A percentile compares a stretch with the other conserved stretches of the same genome.
Conservation (phyloP, 257 asterid genomes). For the Gentiana macrophylla region DNA sequence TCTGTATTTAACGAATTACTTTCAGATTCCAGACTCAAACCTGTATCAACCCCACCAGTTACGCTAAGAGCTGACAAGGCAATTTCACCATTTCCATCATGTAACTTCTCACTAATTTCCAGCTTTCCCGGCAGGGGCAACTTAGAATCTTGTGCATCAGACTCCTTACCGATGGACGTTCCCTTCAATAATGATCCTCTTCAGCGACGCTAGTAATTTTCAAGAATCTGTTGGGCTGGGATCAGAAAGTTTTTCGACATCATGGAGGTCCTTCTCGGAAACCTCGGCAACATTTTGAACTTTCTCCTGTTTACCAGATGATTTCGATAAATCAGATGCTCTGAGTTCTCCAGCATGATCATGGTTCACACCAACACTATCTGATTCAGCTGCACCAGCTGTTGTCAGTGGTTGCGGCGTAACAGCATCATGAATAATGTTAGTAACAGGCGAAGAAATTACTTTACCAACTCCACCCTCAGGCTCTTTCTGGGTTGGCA, state of each 20-base stretch:
- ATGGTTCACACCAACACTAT: constrained; percentile 5
- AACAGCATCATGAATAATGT: constrained; percentile 19
- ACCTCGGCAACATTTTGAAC: constrained; percentile 12
- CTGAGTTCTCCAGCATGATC: constrained; percentile 8
- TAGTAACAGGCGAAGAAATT: constrained; percentile 13
- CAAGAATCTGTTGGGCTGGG: constrained; percentile 28
- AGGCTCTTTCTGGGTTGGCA: constrained; percentile 24
- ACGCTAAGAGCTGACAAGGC: constrained; percentile 15
- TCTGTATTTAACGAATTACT: constrained; percentile 12
- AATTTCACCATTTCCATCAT: constrained; percentile 10
- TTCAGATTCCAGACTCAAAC: constrained; percentile 11
- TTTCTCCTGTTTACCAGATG: constrained; percentile 11
- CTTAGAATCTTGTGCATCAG: constrained; percentile 4
- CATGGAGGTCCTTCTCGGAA: constrained; percentile 9
- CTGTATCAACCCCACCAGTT: constrained; percentile 17
- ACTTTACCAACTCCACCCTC: constrained; percentile 18
- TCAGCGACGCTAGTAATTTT: constrained; percentile 17
- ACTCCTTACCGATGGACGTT: constrained; percentile 13
- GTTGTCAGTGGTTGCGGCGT: constrained; percentile 17
- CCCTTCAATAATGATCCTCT: constrained; percentile 25
- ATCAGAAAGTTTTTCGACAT: constrained; percentile 19
- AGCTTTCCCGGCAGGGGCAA: too few relatives aligned
- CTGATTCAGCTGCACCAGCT: constrained; percentile 20
- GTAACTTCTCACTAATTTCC: not conserved
- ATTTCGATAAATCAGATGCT: constrained; percentile 15